Conservation (phyloP, 2,329 filamentous ascomycete species). For the Claviceps humidiphila region DNA sequence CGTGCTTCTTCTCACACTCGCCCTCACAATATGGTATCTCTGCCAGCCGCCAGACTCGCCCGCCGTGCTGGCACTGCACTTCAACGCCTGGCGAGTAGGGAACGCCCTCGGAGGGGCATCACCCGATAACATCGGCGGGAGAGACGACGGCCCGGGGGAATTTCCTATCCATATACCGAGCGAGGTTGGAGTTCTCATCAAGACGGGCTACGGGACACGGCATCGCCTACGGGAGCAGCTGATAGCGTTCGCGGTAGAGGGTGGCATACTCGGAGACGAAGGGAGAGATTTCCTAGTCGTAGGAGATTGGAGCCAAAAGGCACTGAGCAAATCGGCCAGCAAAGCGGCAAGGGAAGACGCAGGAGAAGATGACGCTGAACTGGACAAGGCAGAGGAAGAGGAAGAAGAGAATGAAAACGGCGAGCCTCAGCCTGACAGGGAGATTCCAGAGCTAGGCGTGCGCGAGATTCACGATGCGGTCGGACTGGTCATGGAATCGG, state of each 20-base stretch:
- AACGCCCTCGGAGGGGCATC: conserved; percentile 16
- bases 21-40: conserved; percentile 14
- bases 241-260: conserved; percentile 24
- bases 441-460: neutral
- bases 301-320: conserved; percentile 29
- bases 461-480: conserved; percentile 28
- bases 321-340: conserved; percentile 6
- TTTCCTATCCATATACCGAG: conserved; percentile 29
- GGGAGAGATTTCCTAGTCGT: conserved; percentile 33
- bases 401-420: neutral
- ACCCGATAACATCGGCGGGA: conserved; percentile 29
- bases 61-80: conserved; percentile 20
- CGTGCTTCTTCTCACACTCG: conserved; percentile 12
- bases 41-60: conserved; percentile 21
- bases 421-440: too few species aligned
- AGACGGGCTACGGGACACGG: conserved; percentile 43
- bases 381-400: neutral
- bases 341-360: conserved; percentile 17
- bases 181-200: conserved; percentile 39
- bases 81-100: conserved; percentile 20
- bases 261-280: conserved; percentile 22
- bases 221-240: conserved; percentile 33
- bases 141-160: conserved; percentile 14
- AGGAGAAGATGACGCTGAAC: conserved; percentile 15
- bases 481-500: conserved; percentile 20